Evolutionary conservation across 2,329 filamentous ascomycete genomes (phyloP).

Genomic region (Penicillium sp.): DNA sequence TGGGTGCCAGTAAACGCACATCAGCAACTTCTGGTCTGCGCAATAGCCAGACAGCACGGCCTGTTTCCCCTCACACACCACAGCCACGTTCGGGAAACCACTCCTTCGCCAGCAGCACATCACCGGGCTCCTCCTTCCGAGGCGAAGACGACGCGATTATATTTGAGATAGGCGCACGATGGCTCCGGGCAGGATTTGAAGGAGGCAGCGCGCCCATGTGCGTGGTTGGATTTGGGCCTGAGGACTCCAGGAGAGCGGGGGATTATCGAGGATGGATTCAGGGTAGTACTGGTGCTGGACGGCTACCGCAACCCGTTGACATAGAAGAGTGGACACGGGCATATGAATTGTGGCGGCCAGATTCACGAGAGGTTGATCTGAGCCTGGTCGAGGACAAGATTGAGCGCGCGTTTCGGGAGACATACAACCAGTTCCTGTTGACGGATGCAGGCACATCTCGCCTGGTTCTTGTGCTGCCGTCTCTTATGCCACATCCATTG

Average conservation of each 20-base stretch:
- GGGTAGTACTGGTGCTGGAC: constrained; percentile 49
- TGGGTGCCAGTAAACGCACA: constrained; percentile 25
- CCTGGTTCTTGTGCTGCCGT: constrained; percentile 72
- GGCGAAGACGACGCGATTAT: constrained; percentile 82
- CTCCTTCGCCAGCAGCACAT: constrained; percentile 55
- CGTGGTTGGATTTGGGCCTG: constrained; percentile 68
- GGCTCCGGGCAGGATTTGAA: constrained; percentile 78
- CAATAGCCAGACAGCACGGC: constrained; percentile 28
- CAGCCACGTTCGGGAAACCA: constrained; percentile 49
- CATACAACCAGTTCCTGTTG: constrained; percentile 71
- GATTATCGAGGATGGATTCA: constrained; percentile 73
- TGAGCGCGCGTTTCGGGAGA: constrained; percentile 75
- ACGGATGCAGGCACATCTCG: constrained; percentile 65
- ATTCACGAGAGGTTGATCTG: constrained; percentile 70
- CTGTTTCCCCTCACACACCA: constrained; percentile 60
- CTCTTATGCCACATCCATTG: constrained; percentile 72
- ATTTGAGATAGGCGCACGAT: constrained; percentile 77
- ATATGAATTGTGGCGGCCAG: constrained; percentile 73
- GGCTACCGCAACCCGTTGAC: constrained; percentile 22
- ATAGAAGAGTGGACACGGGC: constrained; percentile 44
- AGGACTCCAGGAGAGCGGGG: constrained; percentile 72
- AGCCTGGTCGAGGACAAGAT: constrained; percentile 82
- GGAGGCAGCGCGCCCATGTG: constrained; percentile 75
- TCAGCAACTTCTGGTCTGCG: constrained; percentile 28
- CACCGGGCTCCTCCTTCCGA: constrained; percentile 56